Evolutionary conservation across 768 basidiomycete species (phyloP), one percentile per base, ranked within the genome.

Genomic region (Trametes cubensis): DNA sequence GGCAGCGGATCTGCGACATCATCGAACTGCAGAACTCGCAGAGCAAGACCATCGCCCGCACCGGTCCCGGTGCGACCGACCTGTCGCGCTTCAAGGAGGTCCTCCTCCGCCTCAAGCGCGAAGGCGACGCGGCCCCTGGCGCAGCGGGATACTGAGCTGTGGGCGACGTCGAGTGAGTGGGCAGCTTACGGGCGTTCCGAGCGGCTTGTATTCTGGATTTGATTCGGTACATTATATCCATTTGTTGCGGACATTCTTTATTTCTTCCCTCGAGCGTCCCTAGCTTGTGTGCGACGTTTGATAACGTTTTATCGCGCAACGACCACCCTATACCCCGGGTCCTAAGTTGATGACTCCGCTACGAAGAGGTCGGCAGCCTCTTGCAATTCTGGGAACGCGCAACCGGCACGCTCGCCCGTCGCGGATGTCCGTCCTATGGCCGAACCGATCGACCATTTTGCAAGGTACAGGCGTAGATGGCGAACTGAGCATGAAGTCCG

Each of bases 21-120:
- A 76, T 97, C 63, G 93, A 95, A 67, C 82, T 99, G 40, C 86
- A 96, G 74, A 98, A 98, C 74, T 97, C 95, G 57, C 94, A 98
- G 76, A 95, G 92, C 81, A 99, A 98, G 80, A 98, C 95, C 4
- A 81, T 94, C 68, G 88, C 95, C 18, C 85, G 94, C 47, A 85
- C 90, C 34, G 93, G 93, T 15, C 78, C 92, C 13, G 90, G 90
- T 6, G 94, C 95, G 40, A 94, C 92, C 2, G 96, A 99, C 70
- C 80, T 98, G 40, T 77, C 86, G 46, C 82, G 96, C 62, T 92
- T 92, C 82, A 96, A 94, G 77, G 96, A 99, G 72, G 90, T 98
- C 47, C 77, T 99, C 56, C 76, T 99, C 69, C 82, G 92, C 63
- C 76, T 99, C 70, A 90, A 87, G 78, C 81, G 97, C 65, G 94